These are phyloP conservation scores for Candida smagusa DNA, from an alignment of 1,139 yeast species.

Conservation along the genomic window DNA sequence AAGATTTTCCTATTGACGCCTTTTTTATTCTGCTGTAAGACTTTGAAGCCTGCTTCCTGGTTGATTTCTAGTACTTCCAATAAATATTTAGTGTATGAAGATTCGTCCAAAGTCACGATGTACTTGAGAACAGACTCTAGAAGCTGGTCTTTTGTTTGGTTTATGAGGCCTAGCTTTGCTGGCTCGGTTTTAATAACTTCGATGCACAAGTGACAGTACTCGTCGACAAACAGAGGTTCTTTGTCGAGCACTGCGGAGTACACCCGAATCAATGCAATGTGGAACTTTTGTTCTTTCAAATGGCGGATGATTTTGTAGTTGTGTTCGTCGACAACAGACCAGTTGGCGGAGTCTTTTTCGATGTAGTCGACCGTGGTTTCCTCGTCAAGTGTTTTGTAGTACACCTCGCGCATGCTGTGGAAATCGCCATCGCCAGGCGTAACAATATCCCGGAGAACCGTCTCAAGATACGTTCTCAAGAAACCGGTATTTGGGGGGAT, in stretches of 20 bases:
- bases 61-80: conserved; percentile 30
- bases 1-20: conserved; percentile 30
- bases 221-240: conserved; percentile 6
- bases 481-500: conserved; percentile 6
- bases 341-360: conserved; percentile 9
- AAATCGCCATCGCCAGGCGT: conserved; percentile 1
- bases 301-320: conserved; percentile 8
- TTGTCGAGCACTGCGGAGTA: conserved; percentile 10
- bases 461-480: conserved; percentile 9
- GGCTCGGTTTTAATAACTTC: conserved; percentile 5
- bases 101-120: conserved; percentile 14
- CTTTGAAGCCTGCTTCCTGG: conserved; percentile 26
- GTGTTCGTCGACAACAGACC: conserved; percentile 5
- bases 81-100: conserved; percentile 23
- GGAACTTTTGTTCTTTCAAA: background rate
- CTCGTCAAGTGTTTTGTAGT: conserved; percentile 6
- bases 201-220: conserved; percentile 9
- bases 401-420: conserved; percentile 6
- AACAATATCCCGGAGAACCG: conserved; percentile 9
- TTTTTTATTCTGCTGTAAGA: conserved; percentile 26
- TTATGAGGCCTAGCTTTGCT: background rate
- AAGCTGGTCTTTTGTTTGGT: conserved; percentile 3
- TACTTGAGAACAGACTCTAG: conserved; percentile 5
- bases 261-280: conserved; percentile 5
- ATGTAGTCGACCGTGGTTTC: background rate